Evolutionary conservation across 176 grass and related monocot species (phyloP).

Genomic region (Oryza glumipatula): DNA sequence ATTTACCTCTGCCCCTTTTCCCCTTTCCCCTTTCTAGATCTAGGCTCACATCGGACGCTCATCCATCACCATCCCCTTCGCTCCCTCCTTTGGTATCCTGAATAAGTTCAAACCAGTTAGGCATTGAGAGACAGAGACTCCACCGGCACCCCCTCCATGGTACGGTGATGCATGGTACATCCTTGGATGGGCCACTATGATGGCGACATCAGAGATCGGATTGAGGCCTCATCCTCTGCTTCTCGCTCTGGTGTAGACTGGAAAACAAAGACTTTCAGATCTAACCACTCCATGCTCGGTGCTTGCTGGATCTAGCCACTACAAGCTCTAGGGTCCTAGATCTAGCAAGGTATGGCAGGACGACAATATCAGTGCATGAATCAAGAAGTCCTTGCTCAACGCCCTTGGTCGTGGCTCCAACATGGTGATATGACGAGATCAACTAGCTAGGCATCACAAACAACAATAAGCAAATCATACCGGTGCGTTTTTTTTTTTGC

Average conservation of each 20-base stretch:
- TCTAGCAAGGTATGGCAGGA: not conserved
- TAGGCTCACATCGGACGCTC: too few relatives aligned
- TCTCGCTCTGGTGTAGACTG: too few relatives aligned
- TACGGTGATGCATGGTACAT: not conserved
- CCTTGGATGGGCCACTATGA: not conserved
- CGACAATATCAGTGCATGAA: not conserved
- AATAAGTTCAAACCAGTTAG: too few relatives aligned
- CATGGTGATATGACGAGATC: not conserved
- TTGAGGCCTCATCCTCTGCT: not conserved
- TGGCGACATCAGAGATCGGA: not conserved
- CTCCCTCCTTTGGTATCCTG: too few relatives aligned
- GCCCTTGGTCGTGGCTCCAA: accelerated
- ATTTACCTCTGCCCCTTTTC: too few relatives aligned
- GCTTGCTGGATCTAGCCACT: not conserved
- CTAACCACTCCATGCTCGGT: not conserved
- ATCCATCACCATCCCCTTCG: too few relatives aligned
- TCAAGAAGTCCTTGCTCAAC: not conserved
- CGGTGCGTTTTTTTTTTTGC: not conserved
- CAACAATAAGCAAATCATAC: not conserved
- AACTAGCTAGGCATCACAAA: not conserved
- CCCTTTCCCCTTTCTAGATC: too few relatives aligned
- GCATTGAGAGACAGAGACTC: not conserved
- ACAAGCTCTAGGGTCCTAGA: not conserved
- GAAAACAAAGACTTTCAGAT: not conserved
- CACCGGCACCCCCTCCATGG: not conserved